A percentile compares a stretch with the other conserved stretches of the same genome.
Conservation (phyloP, 768 basidiomycete genomes). For the Cubamyces lactineus region DNA sequence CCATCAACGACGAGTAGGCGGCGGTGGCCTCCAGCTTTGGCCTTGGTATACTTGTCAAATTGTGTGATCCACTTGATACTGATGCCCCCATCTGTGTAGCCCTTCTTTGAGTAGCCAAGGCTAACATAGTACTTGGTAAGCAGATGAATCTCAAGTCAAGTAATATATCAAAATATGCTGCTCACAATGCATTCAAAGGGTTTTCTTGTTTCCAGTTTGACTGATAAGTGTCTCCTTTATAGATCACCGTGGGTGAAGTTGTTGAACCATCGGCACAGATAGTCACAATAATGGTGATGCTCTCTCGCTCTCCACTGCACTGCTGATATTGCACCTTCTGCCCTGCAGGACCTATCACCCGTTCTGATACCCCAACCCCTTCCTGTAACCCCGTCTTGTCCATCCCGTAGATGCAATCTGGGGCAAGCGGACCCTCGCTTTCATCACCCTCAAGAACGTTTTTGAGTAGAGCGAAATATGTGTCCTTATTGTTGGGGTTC, state of each 20-base stretch:
- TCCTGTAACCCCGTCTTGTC: constrained; percentile 42
- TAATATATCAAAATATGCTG: constrained; percentile 30
- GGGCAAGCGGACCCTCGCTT: constrained; percentile 19
- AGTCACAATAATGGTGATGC: constrained; percentile 45
- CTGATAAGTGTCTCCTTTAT: constrained; percentile 42
- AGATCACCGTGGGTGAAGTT: constrained; percentile 43
- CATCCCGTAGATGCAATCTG: constrained; percentile 37
- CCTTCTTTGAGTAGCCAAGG: constrained; percentile 31
- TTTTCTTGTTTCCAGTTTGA: constrained; percentile 45
- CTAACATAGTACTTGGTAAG: constrained; percentile 5
- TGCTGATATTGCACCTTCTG: constrained; percentile 40
- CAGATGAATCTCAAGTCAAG: neutral
- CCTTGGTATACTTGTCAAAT: constrained; percentile 44
- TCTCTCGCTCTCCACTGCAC: constrained; percentile 38
- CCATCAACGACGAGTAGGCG: constrained; percentile 48
- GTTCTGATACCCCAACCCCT: constrained; percentile 31
- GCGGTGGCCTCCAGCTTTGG: constrained; percentile 36
- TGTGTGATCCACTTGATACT: constrained; percentile 42
- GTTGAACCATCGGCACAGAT: constrained; percentile 48
- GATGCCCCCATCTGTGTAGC: constrained; percentile 44
- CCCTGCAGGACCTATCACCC: constrained; percentile 35
- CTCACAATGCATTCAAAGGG: constrained; percentile 44
- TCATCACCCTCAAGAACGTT: constrained; percentile 27
- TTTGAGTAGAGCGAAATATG: constrained; percentile 40
- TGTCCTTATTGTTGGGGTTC: constrained; percentile 40